phyloP scores from a whole-genome alignment of 192 early-diverging fungal genomes.

The Coemansia sp. region DNA sequence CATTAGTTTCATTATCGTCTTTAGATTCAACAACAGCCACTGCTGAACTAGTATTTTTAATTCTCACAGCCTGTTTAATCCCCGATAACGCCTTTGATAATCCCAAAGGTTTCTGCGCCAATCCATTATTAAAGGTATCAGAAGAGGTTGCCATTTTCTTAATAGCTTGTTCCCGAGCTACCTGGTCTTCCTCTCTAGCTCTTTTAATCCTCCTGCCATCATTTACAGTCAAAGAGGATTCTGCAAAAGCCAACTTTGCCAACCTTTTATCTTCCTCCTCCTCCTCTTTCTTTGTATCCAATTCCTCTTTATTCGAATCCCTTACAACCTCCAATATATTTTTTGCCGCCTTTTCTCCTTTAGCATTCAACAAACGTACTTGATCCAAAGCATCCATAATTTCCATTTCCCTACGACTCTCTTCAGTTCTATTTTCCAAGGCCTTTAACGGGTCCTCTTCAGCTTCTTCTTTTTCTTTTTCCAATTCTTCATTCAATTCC shows the following conservation, averaged over 20 bases:
- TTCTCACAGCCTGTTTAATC: too few relatives aligned
- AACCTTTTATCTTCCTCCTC: conserved; percentile 17
- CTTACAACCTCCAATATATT: conserved; percentile 52
- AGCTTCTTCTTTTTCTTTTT: conserved; percentile 69
- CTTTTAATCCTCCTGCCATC: not conserved
- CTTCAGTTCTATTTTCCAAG: conserved; percentile 89
- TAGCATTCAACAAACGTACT: conserved; percentile 83
- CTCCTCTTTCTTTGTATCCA: conserved; percentile 6
- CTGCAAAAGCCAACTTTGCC: conserved; percentile 24
- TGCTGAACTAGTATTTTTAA: not conserved
- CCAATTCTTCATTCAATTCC: conserved; percentile 58
- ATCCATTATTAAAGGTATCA: not conserved
- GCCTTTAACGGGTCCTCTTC: conserved; percentile 94
- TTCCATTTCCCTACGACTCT: conserved; percentile 96
- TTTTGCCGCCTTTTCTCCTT: conserved; percentile 59
- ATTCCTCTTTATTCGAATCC: conserved; percentile 27
- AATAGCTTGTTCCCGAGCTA: conserved; percentile 13
- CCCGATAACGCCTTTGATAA: conserved; percentile 18
- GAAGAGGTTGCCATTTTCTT: conserved; percentile 2
- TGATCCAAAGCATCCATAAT: conserved; percentile 96
- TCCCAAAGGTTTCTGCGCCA: not conserved
- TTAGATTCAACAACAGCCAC: too few relatives aligned
- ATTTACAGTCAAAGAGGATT: conserved; percentile 5
- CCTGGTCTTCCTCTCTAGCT: conserved; percentile 13
- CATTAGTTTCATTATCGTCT: too few relatives aligned